These are phyloP conservation scores for Fibroporia radiculosa DNA, from an alignment of 768 basidiomycete genomes.

Conservation along the genomic window DNA sequence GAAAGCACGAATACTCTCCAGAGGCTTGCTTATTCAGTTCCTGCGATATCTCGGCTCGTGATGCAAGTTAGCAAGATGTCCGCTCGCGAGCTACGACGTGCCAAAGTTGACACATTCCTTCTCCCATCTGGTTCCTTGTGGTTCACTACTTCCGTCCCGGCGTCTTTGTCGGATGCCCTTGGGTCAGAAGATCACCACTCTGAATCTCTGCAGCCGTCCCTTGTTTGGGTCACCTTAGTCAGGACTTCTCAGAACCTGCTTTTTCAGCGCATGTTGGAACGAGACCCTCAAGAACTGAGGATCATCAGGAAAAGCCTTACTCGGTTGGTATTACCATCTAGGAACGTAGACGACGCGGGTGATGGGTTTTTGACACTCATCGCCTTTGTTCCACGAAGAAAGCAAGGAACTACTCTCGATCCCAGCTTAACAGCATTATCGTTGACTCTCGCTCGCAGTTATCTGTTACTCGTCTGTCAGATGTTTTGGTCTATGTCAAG, in stretches of 20 bases:
- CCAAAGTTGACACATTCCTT: conserved; percentile 62
- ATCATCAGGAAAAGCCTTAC: conserved; percentile 58
- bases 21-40: conserved; percentile 46
- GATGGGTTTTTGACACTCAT: conserved; percentile 40
- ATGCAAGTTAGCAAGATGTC: conserved; percentile 67
- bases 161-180: conserved; percentile 56
- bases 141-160: conserved; percentile 51
- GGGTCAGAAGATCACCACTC: conserved; percentile 17
- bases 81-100: conserved; percentile 61
- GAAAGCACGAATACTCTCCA: conserved; percentile 37
- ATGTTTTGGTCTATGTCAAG: conserved; percentile 67
- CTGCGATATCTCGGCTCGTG: conserved; percentile 51
- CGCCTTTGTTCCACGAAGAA: conserved; percentile 5
- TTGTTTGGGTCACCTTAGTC: conserved; percentile 54
- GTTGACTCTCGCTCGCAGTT: conserved; percentile 56
- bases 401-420: conserved; percentile 8
- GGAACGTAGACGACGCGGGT: conserved; percentile 28
- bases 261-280: conserved; percentile 54
- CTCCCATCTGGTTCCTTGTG: conserved; percentile 66
- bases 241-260: conserved; percentile 67
- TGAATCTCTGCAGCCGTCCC: conserved; percentile 30
- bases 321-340: conserved; percentile 49
- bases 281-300: conserved; percentile 61
- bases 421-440: conserved; percentile 38
- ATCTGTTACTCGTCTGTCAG: conserved; percentile 60